A percentile compares a stretch with the other conserved stretches of the same genome.
Evolutionary conservation across 352 stramenopile species (phyloP).

Genomic region (Phytophthora constricta): DNA sequence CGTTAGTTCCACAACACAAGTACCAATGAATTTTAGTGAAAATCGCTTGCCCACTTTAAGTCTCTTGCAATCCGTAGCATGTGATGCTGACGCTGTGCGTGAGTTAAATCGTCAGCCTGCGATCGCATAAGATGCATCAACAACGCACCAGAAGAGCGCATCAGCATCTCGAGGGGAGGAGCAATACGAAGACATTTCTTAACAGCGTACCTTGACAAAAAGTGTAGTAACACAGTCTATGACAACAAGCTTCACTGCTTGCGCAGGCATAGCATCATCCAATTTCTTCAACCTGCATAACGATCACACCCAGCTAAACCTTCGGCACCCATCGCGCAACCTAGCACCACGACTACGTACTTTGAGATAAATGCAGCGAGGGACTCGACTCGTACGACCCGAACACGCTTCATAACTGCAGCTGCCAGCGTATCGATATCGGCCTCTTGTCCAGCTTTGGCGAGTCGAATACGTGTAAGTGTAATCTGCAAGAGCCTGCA

Average conservation of each 20-base stretch:
- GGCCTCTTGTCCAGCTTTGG: slow-evolving; percentile 12
- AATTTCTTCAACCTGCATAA: slow-evolving; percentile 63
- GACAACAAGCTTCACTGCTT: slow-evolving; percentile 68
- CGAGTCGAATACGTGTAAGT: slow-evolving; percentile 36
- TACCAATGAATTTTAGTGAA: not conserved
- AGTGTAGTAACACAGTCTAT: slow-evolving; percentile 77
- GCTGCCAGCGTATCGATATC: slow-evolving; percentile 32
- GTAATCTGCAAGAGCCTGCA: slow-evolving; percentile 61
- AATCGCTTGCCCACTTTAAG: slow-evolving; percentile 45
- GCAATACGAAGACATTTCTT: not conserved
- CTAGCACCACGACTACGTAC: too few relatives aligned
- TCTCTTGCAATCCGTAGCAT: slow-evolving; percentile 59
- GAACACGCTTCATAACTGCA: slow-evolving; percentile 49
- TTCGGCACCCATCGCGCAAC: too few relatives aligned
- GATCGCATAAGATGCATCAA: slow-evolving; percentile 1
- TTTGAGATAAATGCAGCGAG: slow-evolving; percentile 49
- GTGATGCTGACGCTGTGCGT: slow-evolving; percentile 51
- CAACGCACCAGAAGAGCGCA: too few relatives aligned
- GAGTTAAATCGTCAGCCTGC: slow-evolving; percentile 46
- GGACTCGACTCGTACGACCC: slow-evolving; percentile 47
- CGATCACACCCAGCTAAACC: too few relatives aligned
- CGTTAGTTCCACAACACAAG: too few relatives aligned
- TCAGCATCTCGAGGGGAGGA: not conserved
- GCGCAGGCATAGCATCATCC: slow-evolving; percentile 48
- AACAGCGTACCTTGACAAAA: slow-evolving; percentile 55